A percentile compares a stretch with the other conserved stretches of the same genome.
Conservation (phyloP, 1,284 basidiomycete genomes). For the Xanthoconium separans region DNA sequence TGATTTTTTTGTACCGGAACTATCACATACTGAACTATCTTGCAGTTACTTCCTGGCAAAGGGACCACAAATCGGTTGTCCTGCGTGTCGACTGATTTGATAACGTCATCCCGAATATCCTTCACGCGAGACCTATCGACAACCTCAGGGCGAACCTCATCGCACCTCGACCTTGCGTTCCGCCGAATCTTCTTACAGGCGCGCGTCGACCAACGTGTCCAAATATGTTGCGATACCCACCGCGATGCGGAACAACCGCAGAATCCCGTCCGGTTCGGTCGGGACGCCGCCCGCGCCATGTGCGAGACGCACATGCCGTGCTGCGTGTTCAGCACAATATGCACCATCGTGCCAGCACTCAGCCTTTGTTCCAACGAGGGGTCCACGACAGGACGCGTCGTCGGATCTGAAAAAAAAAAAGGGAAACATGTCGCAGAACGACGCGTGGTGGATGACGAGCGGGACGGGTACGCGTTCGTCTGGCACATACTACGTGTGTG, state of each 20-base stretch:
- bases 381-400: conserved; percentile 67
- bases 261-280: conserved; percentile 69
- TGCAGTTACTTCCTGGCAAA: too few species aligned
- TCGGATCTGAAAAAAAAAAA: conserved; percentile 63
- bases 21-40: too few species aligned
- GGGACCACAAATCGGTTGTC: too few species aligned
- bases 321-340: conserved; percentile 87
- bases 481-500: conserved; percentile 65
- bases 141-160: not conserved
- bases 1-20: too few species aligned
- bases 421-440: conserved; percentile 91
- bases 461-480: conserved; percentile 89
- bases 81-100: too few species aligned
- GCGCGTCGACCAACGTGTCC: conserved; percentile 64
- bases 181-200: conserved; percentile 67
- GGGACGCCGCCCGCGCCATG: conserved; percentile 91
- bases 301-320: conserved; percentile 92
- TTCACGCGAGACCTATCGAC: not conserved
- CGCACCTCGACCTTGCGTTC: conserved; percentile 65
- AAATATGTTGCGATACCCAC: conserved; percentile 74
- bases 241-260: conserved; percentile 74
- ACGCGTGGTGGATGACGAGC: conserved; percentile 90
- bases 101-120: too few species aligned
- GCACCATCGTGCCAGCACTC: conserved; percentile 62
- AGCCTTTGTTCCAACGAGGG: conserved; percentile 82